These are phyloP conservation scores for Verticillium nubilum DNA, from an alignment of 2,329 filamentous ascomycete species.

Conservation along the genomic window DNA sequence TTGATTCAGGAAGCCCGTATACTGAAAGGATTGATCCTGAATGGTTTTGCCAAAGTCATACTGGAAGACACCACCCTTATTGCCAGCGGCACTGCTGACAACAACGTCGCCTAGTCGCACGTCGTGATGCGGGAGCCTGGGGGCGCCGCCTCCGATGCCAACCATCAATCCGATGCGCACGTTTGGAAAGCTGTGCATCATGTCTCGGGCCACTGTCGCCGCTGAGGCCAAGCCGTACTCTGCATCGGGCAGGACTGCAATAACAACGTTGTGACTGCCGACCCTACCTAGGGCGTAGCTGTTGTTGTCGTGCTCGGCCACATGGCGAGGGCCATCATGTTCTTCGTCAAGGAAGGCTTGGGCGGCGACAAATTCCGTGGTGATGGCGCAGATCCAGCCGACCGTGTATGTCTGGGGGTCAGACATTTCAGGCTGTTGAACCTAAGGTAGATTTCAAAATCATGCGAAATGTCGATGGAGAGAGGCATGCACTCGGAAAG, in stretches of 20 bases:
- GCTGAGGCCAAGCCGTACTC: constrained; percentile 10
- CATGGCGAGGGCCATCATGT: constrained; percentile 16
- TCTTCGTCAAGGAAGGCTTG: constrained; percentile 22
- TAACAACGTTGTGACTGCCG: constrained; percentile 14
- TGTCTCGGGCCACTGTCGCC: constrained; percentile 16
- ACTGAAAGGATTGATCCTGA: constrained; percentile 7
- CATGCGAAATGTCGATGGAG: no score
- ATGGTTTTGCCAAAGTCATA: constrained; percentile 19
- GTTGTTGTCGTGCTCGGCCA: constrained; percentile 9
- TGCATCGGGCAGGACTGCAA: constrained; percentile 11
- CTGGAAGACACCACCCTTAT: constrained; percentile 15
- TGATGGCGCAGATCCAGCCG: constrained; percentile 17
- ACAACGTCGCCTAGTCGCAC: constrained; percentile 20
- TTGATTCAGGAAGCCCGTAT: constrained; percentile 11
- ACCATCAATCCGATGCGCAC: constrained; percentile 25
- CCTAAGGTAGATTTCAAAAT: no score
- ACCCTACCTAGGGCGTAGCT: constrained; percentile 12
- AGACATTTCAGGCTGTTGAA: no score
- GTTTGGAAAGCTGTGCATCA: constrained; percentile 22
- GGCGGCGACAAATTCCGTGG: constrained; percentile 25
- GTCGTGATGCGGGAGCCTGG: constrained; percentile 23
- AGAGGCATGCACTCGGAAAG: no score
- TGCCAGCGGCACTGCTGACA: constrained; percentile 1
- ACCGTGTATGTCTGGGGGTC: background rate
- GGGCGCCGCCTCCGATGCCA: constrained; percentile 28